Base-by-base conservation (phyloP, 805 yeast genomes). In the Candida germanica region DNA sequence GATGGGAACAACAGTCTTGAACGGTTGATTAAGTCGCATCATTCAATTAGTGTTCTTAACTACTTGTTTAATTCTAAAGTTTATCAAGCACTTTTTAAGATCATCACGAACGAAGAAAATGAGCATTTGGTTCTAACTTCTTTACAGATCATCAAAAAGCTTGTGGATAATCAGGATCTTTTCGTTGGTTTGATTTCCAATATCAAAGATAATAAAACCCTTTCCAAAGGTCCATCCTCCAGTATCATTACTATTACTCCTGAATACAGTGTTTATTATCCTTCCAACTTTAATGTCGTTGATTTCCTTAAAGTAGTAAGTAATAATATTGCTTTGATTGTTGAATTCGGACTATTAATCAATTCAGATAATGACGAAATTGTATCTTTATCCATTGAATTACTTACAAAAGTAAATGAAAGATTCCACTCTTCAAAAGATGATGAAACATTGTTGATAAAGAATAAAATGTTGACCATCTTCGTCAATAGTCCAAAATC, bases 401-500 rank as follows among this genome's bases (percentile, higher is more conserved):
- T 87, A 10, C 63, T 91, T 32, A 51, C 58, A 5, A 62, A 62
- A 34, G 60, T 87, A 5, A 64, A 83, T 0, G 46, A 54, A 9
- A 44, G 51, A 8, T 41, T 36, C 18, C 40, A 42, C 22, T 27
- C 27, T 3, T 27, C 31, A 9, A 33, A 28, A 12, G 24, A 30
- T 10, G 34, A 39, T 27, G 18, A 31, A 27, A 59, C 56, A 23
- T 51, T 69, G 8, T 54, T 75, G 23, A 59, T 70, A 7, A 75
- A 69, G 35, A 80, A 80, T 43, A 76, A 88, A 45, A 59, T 91
- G 10, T 57, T 89, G 31, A 79, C 87, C 0, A 70, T 85, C 25
- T 71, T 84, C 35, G 83, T 81, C 48, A 81, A 88, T 11, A 76
- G 84, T 21, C 86, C 86, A 46, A 96, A 89, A 47, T 78, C 95